Conservation (phyloP, 2,329 filamentous ascomycete species). For the Raffaelea deltoideospora region DNA sequence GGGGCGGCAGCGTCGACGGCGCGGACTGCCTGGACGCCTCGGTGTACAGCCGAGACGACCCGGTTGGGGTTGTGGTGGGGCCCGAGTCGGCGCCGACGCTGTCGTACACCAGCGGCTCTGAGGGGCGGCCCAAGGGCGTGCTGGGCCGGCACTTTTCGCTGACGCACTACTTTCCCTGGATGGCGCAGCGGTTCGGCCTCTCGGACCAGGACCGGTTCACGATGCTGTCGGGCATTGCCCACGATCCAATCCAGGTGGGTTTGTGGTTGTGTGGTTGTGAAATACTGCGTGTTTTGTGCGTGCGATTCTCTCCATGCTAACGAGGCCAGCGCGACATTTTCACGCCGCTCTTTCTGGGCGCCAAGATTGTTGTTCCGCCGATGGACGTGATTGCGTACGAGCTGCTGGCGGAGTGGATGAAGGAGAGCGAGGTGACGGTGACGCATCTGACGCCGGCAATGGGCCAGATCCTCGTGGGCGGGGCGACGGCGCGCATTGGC, state of each 20-base stretch:
- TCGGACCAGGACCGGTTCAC: constrained; percentile 62
- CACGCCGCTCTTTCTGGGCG: constrained; percentile 77
- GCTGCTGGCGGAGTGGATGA: constrained; percentile 77
- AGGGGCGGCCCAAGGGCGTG: constrained; percentile 77
- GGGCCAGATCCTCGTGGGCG: constrained; percentile 87
- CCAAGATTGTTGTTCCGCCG: constrained; percentile 61
- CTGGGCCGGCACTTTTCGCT: constrained; percentile 75
- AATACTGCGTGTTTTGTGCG: neutral
- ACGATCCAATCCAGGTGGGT: constrained; percentile 39
- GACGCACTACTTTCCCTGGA: constrained; percentile 83
- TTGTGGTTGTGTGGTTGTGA: neutral
- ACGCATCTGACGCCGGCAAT: constrained; percentile 91
- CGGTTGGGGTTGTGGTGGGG: constrained; percentile 61
- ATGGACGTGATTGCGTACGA: constrained; percentile 79
- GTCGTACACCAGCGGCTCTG: constrained; percentile 57
- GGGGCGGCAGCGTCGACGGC: constrained; percentile 52
- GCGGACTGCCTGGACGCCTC: constrained; percentile 47
- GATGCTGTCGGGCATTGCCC: constrained; percentile 71
- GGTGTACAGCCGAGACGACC: constrained; percentile 34
- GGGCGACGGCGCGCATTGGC: constrained; percentile 62
- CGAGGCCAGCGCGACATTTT: constrained; percentile 58
- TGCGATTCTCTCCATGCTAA: neutral
- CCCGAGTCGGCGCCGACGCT: constrained; percentile 73
- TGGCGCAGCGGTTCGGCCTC: constrained; percentile 69
- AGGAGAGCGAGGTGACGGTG: constrained; percentile 55